Evolutionary conservation across 495 filamentous ascomycete genomes (phyloP), one percentile per base, ranked within the genome.

Genomic region (Penicillium subrubescens): DNA sequence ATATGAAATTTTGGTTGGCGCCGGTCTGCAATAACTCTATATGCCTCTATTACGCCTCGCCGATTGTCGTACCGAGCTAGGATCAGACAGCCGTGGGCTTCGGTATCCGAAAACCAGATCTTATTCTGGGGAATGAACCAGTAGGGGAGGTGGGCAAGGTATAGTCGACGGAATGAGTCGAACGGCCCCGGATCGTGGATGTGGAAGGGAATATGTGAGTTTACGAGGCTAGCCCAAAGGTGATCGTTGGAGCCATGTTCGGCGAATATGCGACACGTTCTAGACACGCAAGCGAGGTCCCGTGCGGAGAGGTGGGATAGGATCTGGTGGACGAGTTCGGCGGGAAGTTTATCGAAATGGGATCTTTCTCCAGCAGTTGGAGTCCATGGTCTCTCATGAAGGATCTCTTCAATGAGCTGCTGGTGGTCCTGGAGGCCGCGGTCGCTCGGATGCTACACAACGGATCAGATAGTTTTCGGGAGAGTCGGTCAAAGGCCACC

Each of bases 101-200:
- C 82, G 29, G 73, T 82, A 75, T 97, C 93, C 35, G 86, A 84
- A 68, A 96, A 93, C 94, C 94, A 98, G 44, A 98, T 75, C 76
- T 91, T 92, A 64, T 91, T 77, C 60, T 83, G 84, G 0, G 90
- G 81, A 1, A 98, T 82, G 68, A 96, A 97, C 90, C 95, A 96
- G 67, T 88, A 88, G 2, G 90, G 89, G 59, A 94, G 83, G 71
- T 94, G 89, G 31, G 88, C 83, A 35, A 84, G 75, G 66, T 90
- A 97, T 7, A 98, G 82, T 29, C 86, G 83, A 60, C 82, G 85
- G 72, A 86, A 94, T 17, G 82, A 87, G 7, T 70, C 64, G 67
- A 84, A 92, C 0, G 87, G 86, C 5, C 81, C 81, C 2, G 89
- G 81, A 23, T 82, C 73, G 1, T 63, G 35, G 27, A 82, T 71